phyloP scores from a whole-genome alignment of 2,329 filamentous ascomycete genomes.

The Rachicladosporium sp. region DNA sequence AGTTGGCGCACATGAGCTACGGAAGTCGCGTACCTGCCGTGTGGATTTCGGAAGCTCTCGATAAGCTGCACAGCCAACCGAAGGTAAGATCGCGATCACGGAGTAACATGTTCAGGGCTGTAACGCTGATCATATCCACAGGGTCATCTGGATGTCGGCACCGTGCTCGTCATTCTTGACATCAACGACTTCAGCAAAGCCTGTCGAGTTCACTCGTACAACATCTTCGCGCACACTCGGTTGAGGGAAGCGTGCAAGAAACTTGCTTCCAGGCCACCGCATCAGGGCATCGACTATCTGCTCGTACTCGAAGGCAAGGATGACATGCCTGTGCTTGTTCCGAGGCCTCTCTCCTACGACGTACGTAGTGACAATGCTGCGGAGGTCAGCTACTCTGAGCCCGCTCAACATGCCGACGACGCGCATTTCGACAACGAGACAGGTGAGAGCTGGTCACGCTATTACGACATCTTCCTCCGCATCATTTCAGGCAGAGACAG shows the following conservation, averaged over 20 bases:
- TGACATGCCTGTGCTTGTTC: neutral
- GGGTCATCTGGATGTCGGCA: conserved; percentile 4
- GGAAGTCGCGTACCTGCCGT: too few species aligned
- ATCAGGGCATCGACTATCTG: too few species aligned
- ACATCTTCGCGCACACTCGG: neutral
- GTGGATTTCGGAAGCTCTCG: too few species aligned
- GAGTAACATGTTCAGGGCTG: too few species aligned
- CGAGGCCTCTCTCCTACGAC: neutral
- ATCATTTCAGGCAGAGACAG: conserved; percentile 13
- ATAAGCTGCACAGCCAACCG: too few species aligned
- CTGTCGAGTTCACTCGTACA: conserved; percentile 1
- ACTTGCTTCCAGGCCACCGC: neutral
- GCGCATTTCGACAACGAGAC: neutral
- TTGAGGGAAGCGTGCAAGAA: too few species aligned
- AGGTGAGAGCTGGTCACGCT: conserved; percentile 7
- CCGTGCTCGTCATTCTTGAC: conserved; percentile 6
- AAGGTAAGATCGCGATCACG: too few species aligned
- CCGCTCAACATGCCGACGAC: neutral
- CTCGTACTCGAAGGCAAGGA: neutral
- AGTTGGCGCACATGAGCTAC: too few species aligned
- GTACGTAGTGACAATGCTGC: neutral
- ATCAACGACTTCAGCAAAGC: conserved; percentile 1
- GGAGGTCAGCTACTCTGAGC: neutral
- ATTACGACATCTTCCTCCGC: conserved; percentile 13
- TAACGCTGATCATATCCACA: neutral